Base-by-base conservation (phyloP, 805 yeast genomes). In the Candida coquimbonensis region DNA sequence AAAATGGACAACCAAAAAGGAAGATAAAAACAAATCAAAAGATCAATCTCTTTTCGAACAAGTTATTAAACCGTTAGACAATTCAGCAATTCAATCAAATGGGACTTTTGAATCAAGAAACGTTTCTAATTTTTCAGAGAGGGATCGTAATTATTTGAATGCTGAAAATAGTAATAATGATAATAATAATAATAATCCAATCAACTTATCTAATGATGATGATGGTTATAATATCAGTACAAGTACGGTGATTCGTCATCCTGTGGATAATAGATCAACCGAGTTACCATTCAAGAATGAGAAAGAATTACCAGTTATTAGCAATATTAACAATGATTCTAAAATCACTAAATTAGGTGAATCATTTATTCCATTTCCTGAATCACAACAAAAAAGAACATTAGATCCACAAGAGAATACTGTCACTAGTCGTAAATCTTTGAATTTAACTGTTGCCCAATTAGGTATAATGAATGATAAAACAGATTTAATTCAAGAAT, bases 401-500 rank as follows among this genome's bases (percentile, higher is more conserved):
- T 29, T 29, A 29, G 31, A 29, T 6, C 13, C 31, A 29, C 12
- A 29, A 5, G n/a, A n/a, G n/a, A 13, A 9, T 29, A 11, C 11
- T 29, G 5, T 11, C 31, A 29, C 1, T 11, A 29, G 29, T 11
- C 27, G 47, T 32, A 58, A 52, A 35, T 57, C 59, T n/a, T 53
- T 70, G 24, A 60, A 59, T 9, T 73, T 81, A 43, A 71, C 81
- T 2, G 73, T 78, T 36, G 83, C 80, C 21, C 88, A 84, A 53
- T 59, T 81, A 44, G 80, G 81, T 1, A 66, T 83, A 8, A 69
- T 84, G 66, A 75, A 70, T 33, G 78, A 83, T 44, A 83, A 80
- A 50, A 71, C 71, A 42, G 75, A 73, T 25, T 61, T 85, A 36
- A 68, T 83, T 53, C 72, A 74, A 45, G 91, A 85, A 56, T 63